These are phyloP conservation scores for Leishmania amazonensis DNA, from an alignment of 208 protist species.

Conservation along the genomic window DNA sequence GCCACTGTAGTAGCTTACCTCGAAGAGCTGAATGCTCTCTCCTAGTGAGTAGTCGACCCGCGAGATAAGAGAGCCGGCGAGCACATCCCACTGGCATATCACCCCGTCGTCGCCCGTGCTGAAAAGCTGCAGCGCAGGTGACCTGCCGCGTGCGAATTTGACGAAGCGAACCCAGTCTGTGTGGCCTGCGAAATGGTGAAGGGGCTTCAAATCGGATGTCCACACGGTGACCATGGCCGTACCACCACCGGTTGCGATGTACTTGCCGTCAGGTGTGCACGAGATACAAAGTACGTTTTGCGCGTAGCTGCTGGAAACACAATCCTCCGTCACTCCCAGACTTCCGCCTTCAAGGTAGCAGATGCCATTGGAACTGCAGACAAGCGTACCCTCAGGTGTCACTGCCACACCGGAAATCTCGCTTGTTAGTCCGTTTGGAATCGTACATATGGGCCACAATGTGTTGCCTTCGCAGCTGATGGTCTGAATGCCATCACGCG, in stretches of 20 bases:
- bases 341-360: slow-evolving; percentile 15
- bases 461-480: slow-evolving; percentile 58
- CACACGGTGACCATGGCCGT: slow-evolving; percentile 69
- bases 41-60: slow-evolving; percentile 67
- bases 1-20: slow-evolving; percentile 60
- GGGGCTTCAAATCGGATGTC: slow-evolving; percentile 49
- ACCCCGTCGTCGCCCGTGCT: slow-evolving; percentile 85
- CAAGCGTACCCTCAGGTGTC: slow-evolving; percentile 26
- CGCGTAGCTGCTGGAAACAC: slow-evolving; percentile 31
- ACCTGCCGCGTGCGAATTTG: slow-evolving; percentile 51
- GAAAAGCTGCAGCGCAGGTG: slow-evolving; percentile 57
- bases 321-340: slow-evolving; percentile 21
- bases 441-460: slow-evolving; percentile 31
- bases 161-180: slow-evolving; percentile 88
- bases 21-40: slow-evolving; percentile 78
- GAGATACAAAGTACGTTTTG: slow-evolving; percentile 72
- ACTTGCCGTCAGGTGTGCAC: slow-evolving; percentile 60
- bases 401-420: slow-evolving; percentile 62
- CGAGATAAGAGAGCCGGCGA: slow-evolving; percentile 51
- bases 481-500: slow-evolving; percentile 64
- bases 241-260: slow-evolving; percentile 63
- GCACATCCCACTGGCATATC: slow-evolving; percentile 76
- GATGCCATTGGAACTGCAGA: slow-evolving; percentile 37
- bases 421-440: slow-evolving; percentile 37
- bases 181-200: slow-evolving; percentile 72